phyloP scores from a whole-genome alignment of 371 early-diverging fungal genomes.

The Rhizopus arrhizus region DNA sequence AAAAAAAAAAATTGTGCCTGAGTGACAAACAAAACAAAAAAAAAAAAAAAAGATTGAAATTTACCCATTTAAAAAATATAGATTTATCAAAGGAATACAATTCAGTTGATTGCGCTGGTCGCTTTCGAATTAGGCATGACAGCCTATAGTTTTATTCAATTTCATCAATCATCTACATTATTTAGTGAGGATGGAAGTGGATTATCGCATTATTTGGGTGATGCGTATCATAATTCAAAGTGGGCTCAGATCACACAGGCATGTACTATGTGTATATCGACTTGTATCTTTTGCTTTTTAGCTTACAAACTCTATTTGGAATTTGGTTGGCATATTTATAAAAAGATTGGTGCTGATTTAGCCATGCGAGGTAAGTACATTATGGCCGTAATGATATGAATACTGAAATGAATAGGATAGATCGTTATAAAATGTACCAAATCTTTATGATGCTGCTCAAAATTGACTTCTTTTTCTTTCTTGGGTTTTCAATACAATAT shows the following conservation, averaged over 20 bases:
- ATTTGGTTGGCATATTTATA: conserved; percentile 87
- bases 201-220: conserved; percentile 27
- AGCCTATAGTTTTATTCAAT: conserved; percentile 51
- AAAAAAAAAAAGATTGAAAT: neutral
- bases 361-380: conserved; percentile 70
- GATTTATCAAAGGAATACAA: conserved; percentile 55
- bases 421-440: conserved; percentile 83
- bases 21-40: neutral
- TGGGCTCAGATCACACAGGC: conserved; percentile 56
- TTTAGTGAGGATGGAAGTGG: conserved; percentile 30
- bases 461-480: conserved; percentile 85
- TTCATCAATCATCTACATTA: conserved; percentile 48
- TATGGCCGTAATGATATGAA: neutral
- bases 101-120: conserved; percentile 53
- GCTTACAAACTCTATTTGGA: conserved; percentile 54
- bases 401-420: conserved; percentile 26
- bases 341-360: conserved; percentile 91
- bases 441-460: conserved; percentile 87
- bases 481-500: conserved; percentile 88
- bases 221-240: conserved; percentile 37
- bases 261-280: conserved; percentile 42
- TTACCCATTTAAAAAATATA: conserved; percentile 7
- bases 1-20: neutral
- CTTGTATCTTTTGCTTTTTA: conserved; percentile 38
- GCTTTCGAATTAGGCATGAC: conserved; percentile 53